Conservation (phyloP, 1,284 basidiomycete genomes). For the Serendipita sp. region DNA sequence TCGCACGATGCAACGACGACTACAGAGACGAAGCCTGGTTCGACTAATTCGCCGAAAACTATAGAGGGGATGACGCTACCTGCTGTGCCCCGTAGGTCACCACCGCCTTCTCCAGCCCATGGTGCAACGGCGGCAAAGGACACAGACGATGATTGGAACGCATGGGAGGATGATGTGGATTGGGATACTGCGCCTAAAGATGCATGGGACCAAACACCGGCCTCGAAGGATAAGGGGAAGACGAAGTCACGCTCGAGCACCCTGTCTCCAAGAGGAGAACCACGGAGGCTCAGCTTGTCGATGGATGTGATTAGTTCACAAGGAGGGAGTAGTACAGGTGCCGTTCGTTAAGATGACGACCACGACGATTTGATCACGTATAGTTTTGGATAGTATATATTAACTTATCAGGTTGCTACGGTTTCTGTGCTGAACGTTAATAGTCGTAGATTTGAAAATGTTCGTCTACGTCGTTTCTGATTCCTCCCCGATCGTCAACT, state of each 20-base stretch:
- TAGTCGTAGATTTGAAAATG: too few species aligned
- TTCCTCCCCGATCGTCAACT: too few species aligned
- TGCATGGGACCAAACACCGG: neutral
- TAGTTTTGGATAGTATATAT: too few species aligned
- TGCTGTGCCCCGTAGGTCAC: slow-evolving; percentile 13
- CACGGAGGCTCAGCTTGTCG: neutral
- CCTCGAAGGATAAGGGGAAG: neutral
- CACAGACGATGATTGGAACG: slow-evolving; percentile 29
- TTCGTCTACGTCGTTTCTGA: too few species aligned
- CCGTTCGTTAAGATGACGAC: neutral
- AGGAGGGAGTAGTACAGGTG: neutral
- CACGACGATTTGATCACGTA: too few species aligned
- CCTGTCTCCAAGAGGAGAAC: neutral
- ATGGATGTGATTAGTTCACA: neutral
- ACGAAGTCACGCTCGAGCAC: neutral
- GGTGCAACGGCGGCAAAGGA: slow-evolving; percentile 19
- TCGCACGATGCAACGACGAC: neutral
- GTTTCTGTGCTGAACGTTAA: too few species aligned
- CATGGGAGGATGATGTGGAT: slow-evolving; percentile 41
- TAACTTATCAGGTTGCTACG: too few species aligned
- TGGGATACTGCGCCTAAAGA: slow-evolving; percentile 31
- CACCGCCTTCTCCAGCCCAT: slow-evolving; percentile 26
- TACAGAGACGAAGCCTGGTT: neutral
- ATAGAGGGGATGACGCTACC: neutral
- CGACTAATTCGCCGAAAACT: neutral